Evolutionary conservation across 208 protist genomes (phyloP).

Genomic region (Wallacemonas sp.): DNA sequence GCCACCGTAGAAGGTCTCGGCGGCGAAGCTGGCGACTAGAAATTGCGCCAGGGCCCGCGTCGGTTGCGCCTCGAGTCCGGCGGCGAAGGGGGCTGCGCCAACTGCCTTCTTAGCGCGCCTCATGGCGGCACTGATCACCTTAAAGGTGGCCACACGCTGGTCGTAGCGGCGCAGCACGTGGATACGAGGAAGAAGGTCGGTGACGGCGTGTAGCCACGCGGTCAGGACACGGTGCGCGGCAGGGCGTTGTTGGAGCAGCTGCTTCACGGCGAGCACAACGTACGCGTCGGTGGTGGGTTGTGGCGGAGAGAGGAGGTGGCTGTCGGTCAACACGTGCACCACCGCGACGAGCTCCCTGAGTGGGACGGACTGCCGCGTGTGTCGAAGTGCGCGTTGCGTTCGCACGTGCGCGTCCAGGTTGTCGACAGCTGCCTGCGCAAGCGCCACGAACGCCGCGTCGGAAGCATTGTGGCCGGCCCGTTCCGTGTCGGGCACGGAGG

Average conservation of each 20-base stretch:
- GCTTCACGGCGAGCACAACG: constrained; percentile 22
- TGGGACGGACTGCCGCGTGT: constrained; percentile 24
- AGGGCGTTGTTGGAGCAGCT: neutral
- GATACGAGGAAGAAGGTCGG: neutral
- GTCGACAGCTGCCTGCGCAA: constrained; percentile 38
- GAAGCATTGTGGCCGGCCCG: too few species aligned
- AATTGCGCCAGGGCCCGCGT: neutral
- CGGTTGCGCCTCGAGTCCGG: neutral
- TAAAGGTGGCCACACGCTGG: neutral
- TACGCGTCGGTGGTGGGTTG: constrained; percentile 74
- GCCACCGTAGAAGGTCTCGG: constrained; percentile 1
- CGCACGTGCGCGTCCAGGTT: constrained; percentile 49
- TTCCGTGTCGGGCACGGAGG: too few species aligned
- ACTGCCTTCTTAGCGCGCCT: neutral
- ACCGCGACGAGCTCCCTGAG: constrained; percentile 47
- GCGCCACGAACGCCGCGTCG: constrained; percentile 9
- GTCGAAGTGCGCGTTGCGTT: constrained; percentile 16
- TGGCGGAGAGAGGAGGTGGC: constrained; percentile 62
- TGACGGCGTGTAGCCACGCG: neutral
- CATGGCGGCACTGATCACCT: neutral
- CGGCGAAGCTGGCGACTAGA: neutral
- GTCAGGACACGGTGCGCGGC: neutral
- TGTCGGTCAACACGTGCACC: constrained; percentile 30
- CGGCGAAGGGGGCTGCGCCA: neutral
- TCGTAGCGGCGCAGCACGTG: constrained; percentile 7